Conservation (phyloP, 2,329 filamentous ascomycete species). For the Paradendryphiella salina region DNA sequence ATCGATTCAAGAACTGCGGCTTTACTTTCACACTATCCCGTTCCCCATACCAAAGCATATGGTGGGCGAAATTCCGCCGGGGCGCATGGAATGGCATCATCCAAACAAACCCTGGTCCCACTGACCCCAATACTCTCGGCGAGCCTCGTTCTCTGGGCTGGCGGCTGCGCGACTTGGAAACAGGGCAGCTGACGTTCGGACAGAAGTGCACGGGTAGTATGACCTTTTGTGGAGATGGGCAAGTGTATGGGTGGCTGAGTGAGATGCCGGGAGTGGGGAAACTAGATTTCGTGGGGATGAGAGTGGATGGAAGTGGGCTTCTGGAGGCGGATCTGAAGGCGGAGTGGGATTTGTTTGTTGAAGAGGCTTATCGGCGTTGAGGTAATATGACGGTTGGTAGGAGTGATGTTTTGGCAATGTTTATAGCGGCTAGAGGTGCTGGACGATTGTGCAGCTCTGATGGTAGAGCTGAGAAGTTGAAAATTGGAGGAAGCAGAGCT, state of each 20-base stretch:
- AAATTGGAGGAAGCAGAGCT: too few species aligned
- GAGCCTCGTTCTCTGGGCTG: constrained; percentile 26
- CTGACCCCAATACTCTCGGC: constrained; percentile 9
- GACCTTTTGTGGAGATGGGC: constrained; percentile 25
- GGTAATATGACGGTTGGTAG: too few species aligned
- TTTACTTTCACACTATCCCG: constrained; percentile 44
- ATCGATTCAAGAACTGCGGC: constrained; percentile 27
- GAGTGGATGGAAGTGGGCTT: constrained; percentile 20
- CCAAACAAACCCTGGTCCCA: constrained; percentile 37
- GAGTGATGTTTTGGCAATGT: too few species aligned
- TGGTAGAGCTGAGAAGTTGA: too few species aligned
- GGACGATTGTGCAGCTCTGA: too few species aligned
- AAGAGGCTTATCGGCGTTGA: constrained; percentile 32
- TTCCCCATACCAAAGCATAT: constrained; percentile 32
- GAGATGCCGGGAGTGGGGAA: constrained; percentile 31
- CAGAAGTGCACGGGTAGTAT: constrained; percentile 42
- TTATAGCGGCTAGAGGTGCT: too few species aligned
- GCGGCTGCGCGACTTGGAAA: constrained; percentile 38
- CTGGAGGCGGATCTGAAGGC: constrained; percentile 30
- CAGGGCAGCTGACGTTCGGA: constrained; percentile 34
- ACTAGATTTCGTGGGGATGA: constrained; percentile 33
- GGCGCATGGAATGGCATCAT: constrained; percentile 51
- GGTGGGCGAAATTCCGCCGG: constrained; percentile 56
- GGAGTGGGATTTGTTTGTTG: constrained; percentile 33
- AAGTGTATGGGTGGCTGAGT: constrained; percentile 27